phyloP scores from a whole-genome alignment of 2,329 filamentous ascomycete genomes.

The Colletotrichum destructivum region DNA sequence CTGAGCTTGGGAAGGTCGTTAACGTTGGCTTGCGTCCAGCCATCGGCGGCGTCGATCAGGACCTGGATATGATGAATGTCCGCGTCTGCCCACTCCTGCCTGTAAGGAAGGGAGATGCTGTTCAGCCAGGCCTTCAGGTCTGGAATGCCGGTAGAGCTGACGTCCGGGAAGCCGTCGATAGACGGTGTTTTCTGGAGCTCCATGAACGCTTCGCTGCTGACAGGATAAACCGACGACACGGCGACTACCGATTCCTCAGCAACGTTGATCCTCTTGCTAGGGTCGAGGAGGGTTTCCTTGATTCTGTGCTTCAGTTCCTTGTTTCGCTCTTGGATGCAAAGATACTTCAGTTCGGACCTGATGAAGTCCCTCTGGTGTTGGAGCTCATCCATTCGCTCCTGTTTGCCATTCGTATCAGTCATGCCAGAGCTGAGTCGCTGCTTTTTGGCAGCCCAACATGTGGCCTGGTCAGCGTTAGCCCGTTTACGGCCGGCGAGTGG shows the following conservation, averaged over 20 bases:
- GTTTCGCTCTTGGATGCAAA: constrained; percentile 41
- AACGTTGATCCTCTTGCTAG: neutral
- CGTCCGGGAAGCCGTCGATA: constrained; percentile 23
- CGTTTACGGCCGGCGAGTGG: too few species aligned
- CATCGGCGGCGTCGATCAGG: constrained; percentile 36
- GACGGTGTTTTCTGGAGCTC: neutral
- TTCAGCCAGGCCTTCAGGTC: constrained; percentile 35
- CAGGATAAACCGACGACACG: constrained; percentile 31
- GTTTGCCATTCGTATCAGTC: too few species aligned
- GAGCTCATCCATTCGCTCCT: too few species aligned
- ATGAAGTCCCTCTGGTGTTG: neutral
- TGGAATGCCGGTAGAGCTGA: constrained; percentile 36
- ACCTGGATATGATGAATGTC: constrained; percentile 34
- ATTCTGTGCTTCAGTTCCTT: constrained; percentile 12
- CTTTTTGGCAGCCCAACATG: too few species aligned
- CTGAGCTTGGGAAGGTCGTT: neutral
- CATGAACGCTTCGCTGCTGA: constrained; percentile 39
- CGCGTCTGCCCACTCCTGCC: constrained; percentile 30
- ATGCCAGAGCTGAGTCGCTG: too few species aligned
- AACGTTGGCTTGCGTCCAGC: constrained; percentile 15
- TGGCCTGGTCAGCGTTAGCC: too few species aligned
- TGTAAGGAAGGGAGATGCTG: constrained; percentile 19
- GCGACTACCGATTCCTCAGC: neutral
- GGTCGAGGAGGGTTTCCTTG: constrained; percentile 9
- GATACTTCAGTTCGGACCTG: neutral